These are phyloP conservation scores for Coemansia brasiliensis DNA, from an alignment of 192 early-diverging fungal species.

Conservation along the genomic window DNA sequence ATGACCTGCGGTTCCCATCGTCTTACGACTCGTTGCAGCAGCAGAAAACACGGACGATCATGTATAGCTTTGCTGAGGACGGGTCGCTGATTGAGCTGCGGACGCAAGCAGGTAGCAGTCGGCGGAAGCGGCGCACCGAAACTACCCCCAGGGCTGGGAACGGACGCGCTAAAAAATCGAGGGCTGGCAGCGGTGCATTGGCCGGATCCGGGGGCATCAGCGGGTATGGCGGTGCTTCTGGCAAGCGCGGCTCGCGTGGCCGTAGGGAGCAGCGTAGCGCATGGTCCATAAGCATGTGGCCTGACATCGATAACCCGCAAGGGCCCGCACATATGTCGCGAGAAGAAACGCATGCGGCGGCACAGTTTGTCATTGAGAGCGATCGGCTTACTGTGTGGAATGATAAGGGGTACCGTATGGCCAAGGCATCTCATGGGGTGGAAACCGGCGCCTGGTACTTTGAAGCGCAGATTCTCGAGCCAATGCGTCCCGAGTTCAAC, in stretches of 20 bases:
- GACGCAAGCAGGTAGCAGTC: conserved; percentile 33
- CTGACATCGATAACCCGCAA: conserved; percentile 66
- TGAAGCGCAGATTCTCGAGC: conserved; percentile 61
- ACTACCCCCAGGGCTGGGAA: conserved; percentile 9
- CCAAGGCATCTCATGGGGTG: conserved; percentile 74
- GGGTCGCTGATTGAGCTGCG: conserved; percentile 51
- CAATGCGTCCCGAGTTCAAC: conserved; percentile 57
- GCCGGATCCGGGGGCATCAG: conserved; percentile 8
- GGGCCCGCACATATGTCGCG: conserved; percentile 58
- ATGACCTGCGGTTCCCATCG: conserved; percentile 52
- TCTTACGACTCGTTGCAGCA: conserved; percentile 56
- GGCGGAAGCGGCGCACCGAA: conserved; percentile 48
- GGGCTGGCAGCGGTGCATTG: conserved; percentile 9
- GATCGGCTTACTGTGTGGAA: conserved; percentile 63
- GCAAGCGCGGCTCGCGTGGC: conserved; percentile 28
- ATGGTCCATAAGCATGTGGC: conserved; percentile 61
- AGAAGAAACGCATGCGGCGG: conserved; percentile 64
- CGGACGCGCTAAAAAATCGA: conserved; percentile 36
- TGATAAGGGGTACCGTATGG: conserved; percentile 74
- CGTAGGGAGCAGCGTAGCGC: conserved; percentile 42
- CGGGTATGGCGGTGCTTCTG: neutral
- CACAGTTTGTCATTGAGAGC: conserved; percentile 63
- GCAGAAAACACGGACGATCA: conserved; percentile 52
- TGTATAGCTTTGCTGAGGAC: conserved; percentile 55
- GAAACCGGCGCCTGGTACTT: conserved; percentile 75